Evolutionary conservation across 2,329 filamentous ascomycete genomes (phyloP).

Genomic region (Ambrosiella xylebori): DNA sequence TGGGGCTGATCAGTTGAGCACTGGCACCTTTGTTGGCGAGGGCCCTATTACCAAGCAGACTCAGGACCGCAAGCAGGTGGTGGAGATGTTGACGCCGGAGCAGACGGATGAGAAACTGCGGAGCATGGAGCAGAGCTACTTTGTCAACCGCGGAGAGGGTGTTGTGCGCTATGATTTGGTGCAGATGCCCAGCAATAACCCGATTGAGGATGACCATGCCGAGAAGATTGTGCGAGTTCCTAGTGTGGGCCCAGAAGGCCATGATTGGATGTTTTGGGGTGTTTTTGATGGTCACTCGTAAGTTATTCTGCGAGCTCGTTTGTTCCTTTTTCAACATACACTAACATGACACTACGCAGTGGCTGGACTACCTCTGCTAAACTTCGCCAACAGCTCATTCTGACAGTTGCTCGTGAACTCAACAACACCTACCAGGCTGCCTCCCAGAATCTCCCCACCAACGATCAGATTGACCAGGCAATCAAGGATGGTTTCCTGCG

Average conservation of each 20-base stretch:
- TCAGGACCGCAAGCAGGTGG: constrained; percentile 64
- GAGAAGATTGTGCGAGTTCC: constrained; percentile 95
- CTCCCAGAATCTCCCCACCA: constrained; percentile 43
- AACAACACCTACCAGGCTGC: constrained; percentile 77
- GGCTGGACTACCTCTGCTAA: constrained; percentile 98
- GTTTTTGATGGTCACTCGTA: constrained; percentile 95
- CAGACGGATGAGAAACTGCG: constrained; percentile 82
- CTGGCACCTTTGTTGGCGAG: constrained; percentile 69
- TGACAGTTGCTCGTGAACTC: constrained; percentile 79
- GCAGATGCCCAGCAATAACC: constrained; percentile 88
- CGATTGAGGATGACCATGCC: constrained; percentile 94
- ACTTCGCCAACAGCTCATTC: constrained; percentile 79
- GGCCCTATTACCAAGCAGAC: constrained; percentile 77
- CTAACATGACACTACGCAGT: constrained; percentile 26
- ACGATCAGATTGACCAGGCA: constrained; percentile 70
- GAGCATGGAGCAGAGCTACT: constrained; percentile 78
- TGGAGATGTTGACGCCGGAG: constrained; percentile 93
- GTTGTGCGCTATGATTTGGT: constrained; percentile 90
- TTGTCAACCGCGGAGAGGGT: constrained; percentile 74
- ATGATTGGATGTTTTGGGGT: constrained; percentile 99
- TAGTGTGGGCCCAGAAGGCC: constrained; percentile 21
- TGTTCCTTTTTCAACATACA: background rate
- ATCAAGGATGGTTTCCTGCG: constrained; percentile 85
- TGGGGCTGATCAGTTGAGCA: constrained; percentile 78
- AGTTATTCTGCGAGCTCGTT: constrained; percentile 19